Evolutionary conservation across 139 green algal genomes (phyloP).

Genomic region (Dunaliella primolecta): DNA sequence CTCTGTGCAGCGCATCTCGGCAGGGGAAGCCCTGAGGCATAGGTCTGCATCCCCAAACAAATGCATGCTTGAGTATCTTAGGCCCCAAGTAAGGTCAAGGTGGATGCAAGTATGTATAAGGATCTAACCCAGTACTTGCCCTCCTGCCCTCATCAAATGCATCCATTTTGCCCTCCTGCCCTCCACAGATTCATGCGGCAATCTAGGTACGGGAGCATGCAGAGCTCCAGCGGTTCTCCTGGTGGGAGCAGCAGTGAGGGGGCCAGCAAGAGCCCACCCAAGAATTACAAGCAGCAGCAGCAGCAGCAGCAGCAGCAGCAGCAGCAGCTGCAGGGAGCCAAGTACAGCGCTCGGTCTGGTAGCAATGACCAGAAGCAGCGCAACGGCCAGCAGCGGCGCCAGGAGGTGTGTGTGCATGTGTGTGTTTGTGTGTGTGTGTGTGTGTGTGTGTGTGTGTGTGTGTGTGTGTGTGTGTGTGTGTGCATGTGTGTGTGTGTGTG

Average conservation of each 20-base stretch:
- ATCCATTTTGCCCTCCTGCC: too few species aligned
- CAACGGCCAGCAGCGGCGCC: background rate
- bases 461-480: too few species aligned
- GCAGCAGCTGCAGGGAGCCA: background rate
- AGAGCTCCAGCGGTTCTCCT: background rate
- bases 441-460: too few species aligned
- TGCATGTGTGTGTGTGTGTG: too few species aligned
- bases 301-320: background rate
- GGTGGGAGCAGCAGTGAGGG: background rate
- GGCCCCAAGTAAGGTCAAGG: background rate
- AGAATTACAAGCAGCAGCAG: background rate
- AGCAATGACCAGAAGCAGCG: background rate
- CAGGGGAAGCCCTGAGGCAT: constrained; percentile 39
- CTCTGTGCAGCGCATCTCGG: constrained; percentile 26
- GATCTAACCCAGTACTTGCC: too few species aligned
- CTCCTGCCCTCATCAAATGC: too few species aligned
- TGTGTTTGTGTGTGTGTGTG: too few species aligned
- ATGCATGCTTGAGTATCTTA: background rate
- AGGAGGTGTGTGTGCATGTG: too few species aligned
- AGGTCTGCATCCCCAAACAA: constrained; percentile 16
- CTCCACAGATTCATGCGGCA: background rate
- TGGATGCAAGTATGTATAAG: too few species aligned
- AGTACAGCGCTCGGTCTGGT: background rate
- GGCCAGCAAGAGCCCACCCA: background rate
- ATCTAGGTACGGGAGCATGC: background rate